phyloP scores from a whole-genome alignment of 2,329 filamentous ascomycete genomes.

The Coniella lustricola region DNA sequence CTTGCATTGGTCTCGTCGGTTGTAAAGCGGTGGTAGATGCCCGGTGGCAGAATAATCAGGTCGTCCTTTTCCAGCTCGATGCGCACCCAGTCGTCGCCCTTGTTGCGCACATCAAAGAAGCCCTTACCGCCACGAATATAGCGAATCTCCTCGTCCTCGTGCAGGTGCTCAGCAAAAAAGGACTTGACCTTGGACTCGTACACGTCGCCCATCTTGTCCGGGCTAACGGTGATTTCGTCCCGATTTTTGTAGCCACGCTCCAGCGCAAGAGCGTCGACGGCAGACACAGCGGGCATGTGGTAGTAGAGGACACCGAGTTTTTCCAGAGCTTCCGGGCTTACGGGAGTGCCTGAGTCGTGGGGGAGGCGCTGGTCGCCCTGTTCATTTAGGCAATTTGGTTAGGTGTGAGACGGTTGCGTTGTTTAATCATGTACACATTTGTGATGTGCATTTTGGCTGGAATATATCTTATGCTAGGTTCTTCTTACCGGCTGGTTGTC shows the following conservation, averaged over 20 bases:
- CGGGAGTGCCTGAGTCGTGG: constrained; percentile 73
- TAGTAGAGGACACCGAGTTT: constrained; percentile 77
- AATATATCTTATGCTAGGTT: no score
- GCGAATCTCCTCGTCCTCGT: constrained; percentile 97
- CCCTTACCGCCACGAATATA: constrained; percentile 85
- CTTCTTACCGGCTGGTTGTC: constrained; percentile 45
- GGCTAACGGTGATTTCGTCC: constrained; percentile 86
- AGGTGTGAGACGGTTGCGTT: no score
- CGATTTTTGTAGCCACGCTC: constrained; percentile 86
- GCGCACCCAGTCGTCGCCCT: constrained; percentile 81
- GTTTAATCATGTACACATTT: no score
- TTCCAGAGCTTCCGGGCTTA: constrained; percentile 59
- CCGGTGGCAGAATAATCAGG: constrained; percentile 85
- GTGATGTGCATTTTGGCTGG: no score
- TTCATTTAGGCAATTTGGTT: constrained; percentile 6
- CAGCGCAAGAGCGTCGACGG: constrained; percentile 67
- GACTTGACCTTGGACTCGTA: constrained; percentile 92
- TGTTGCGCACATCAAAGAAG: constrained; percentile 85
- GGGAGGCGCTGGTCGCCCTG: constrained; percentile 90
- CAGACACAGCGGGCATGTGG: constrained; percentile 53
- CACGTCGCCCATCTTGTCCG: constrained; percentile 70
- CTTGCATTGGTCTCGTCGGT: constrained; percentile 85
- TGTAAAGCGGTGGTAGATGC: constrained; percentile 97
- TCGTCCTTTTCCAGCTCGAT: constrained; percentile 80
- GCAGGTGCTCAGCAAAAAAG: constrained; percentile 93